These are phyloP conservation scores for Begonia masoniana DNA, from an alignment of 306 rosid genomes.

Conservation along the genomic window DNA sequence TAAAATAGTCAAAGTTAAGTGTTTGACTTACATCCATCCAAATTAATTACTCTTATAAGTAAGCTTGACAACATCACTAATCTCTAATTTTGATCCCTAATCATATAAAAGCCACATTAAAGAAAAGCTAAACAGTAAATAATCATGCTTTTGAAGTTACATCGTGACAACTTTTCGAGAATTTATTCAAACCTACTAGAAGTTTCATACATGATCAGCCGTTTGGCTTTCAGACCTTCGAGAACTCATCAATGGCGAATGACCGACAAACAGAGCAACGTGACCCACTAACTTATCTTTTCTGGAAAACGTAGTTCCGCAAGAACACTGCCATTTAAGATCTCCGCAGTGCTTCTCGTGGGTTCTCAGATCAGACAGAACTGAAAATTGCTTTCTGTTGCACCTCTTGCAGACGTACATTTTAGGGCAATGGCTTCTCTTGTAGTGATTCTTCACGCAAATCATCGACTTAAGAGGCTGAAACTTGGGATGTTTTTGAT, in stretches of 20 bases:
- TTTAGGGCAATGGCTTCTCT: slow-evolving; percentile 89
- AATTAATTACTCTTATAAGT: no score
- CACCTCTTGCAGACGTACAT: slow-evolving; percentile 92
- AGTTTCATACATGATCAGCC: no score
- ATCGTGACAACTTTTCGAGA: no score
- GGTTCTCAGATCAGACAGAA: slow-evolving; percentile 76
- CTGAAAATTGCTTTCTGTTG: slow-evolving; percentile 71
- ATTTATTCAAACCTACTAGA: no score
- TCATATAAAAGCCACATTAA: no score
- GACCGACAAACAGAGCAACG: slow-evolving; percentile 66
- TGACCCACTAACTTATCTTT: slow-evolving; percentile 95
- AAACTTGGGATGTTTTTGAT: slow-evolving; percentile 58
- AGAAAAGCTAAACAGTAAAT: no score
- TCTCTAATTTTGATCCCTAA: no score
- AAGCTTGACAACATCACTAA: no score
- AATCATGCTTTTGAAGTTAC: no score
- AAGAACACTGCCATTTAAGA: slow-evolving; percentile 72
- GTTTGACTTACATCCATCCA: no score
- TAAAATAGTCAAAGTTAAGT: no score
- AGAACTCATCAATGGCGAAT: slow-evolving; percentile 24
- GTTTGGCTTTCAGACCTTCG: no score
- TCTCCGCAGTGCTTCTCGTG: slow-evolving; percentile 98
- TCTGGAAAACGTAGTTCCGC: slow-evolving; percentile 89
- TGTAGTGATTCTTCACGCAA: slow-evolving; percentile 90
- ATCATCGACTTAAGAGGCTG: slow-evolving; percentile 89